Evolutionary conservation across 148 eudicot species (phyloP), one percentile per base, ranked within the genome.

Genomic region (Camellia sinensis): DNA sequence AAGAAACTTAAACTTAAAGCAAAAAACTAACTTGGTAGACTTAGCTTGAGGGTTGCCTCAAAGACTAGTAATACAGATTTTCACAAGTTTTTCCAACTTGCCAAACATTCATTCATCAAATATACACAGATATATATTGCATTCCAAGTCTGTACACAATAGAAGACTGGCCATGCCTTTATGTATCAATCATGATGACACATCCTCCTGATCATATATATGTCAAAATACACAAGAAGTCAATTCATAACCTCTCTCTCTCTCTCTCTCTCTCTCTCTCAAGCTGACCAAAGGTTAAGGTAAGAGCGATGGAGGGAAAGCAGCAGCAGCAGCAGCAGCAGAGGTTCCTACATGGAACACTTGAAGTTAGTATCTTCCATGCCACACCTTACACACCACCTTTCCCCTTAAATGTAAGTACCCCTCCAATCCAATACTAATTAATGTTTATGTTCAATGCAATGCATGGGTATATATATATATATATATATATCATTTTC

Each of bases 351-450:
- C 98, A 96, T 81, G 98, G 98, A 71, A 93, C 97, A 71, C 88
- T 93, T 78, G 99, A 93, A 88, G 92, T 80, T 62, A 92, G 98
- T 73, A 86, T 96, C 85, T 96, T 93, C 75, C 90, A 89, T 71
- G 99, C 95, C 75, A 92, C 94, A 37, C 87, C 87, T 73, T 78
- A 76, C 66, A 83, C 67, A 67, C 85, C 93, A 54, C 83, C 98
- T 44, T 86, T 85, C 70, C 89, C 91, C 61, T 82, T 82, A 68
- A 78, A 57, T 72, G 99, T 93, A 91, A 88, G 91, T 86, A 18
- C 73, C 57, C 15, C 10, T 18, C 29, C 3, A 17, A 11, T 68
- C 37, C 37, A 29, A 29, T 29, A 29, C 37, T 29, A 29, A 29
- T 29, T 29, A 29, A 29, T 29, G 37, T 29, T 37, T 44, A 12